Percentiles rank a stretch among this genome's conserved stretches.
These are phyloP conservation scores for Stemphylium beticola DNA, from an alignment of 2,329 filamentous ascomycete genomes.

Conservation along the genomic window DNA sequence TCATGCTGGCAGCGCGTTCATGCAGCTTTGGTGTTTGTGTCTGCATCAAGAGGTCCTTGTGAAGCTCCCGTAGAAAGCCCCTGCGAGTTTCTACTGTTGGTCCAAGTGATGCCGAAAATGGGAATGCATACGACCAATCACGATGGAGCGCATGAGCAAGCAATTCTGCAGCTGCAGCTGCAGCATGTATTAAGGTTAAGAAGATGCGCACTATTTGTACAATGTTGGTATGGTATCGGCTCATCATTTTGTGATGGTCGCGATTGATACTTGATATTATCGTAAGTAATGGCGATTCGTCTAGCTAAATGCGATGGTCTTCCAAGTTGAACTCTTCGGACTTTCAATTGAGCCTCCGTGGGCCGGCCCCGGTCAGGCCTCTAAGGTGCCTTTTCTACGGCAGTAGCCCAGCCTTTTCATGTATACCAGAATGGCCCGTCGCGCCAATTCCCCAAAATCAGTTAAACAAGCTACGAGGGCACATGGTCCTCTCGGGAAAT, in stretches of 20 bases:
- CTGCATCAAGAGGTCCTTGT: background rate
- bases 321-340: slow-evolving; percentile 1
- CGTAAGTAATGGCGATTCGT: slow-evolving; percentile 6
- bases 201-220: too few species aligned
- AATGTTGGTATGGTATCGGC: background rate
- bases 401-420: slow-evolving; percentile 9
- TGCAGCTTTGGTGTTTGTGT: background rate
- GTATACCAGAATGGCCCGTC: slow-evolving; percentile 9
- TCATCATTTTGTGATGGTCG: background rate
- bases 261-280: slow-evolving; percentile 6
- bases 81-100: background rate
- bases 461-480: slow-evolving; percentile 18
- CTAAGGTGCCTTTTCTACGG: slow-evolving; percentile 5
- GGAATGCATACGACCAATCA: background rate
- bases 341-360: background rate
- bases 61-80: background rate
- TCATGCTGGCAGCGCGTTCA: background rate
- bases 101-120: background rate
- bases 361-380: slow-evolving; percentile 4
- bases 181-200: too few species aligned
- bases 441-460: background rate
- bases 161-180: too few species aligned
- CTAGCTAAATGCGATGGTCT: background rate
- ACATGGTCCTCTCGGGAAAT: slow-evolving; percentile 5
- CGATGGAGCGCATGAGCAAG: background rate